phyloP scores from a whole-genome alignment of 768 basidiomycete genomes.

The Myochromella boudieri region DNA sequence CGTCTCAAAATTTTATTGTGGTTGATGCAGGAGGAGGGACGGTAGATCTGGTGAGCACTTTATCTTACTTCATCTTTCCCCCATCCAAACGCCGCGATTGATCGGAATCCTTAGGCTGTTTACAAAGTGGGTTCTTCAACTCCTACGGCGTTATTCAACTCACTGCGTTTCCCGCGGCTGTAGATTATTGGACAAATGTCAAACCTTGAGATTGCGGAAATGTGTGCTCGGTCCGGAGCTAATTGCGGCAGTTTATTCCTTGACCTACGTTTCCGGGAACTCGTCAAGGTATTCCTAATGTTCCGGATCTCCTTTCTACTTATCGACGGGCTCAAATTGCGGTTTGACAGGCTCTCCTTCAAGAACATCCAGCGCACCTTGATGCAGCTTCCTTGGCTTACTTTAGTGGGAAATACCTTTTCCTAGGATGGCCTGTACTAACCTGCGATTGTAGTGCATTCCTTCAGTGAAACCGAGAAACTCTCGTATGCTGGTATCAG shows the following conservation, averaged over 20 bases:
- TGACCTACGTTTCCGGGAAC: constrained; percentile 81
- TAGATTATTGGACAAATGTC: constrained; percentile 77
- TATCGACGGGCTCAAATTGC: constrained; percentile 1
- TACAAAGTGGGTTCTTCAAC: constrained; percentile 46
- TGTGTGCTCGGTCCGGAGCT: constrained; percentile 83
- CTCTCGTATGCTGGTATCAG: constrained; percentile 66
- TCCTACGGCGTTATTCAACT: constrained; percentile 5
- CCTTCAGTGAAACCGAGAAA: constrained; percentile 89
- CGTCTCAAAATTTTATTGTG: constrained; percentile 88
- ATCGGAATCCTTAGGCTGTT: constrained; percentile 37
- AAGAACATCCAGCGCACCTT: constrained; percentile 84
- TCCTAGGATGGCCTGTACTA: neutral
- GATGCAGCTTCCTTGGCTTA: constrained; percentile 81
- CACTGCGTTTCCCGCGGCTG: constrained; percentile 20
- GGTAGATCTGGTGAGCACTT: constrained; percentile 37
- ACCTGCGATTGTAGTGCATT: constrained; percentile 52
- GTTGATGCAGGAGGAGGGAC: constrained; percentile 90
- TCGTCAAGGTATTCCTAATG: constrained; percentile 68
- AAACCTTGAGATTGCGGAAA: constrained; percentile 88
- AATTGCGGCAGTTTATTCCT: constrained; percentile 88
- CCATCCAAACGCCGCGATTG: constrained; percentile 21
- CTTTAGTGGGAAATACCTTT: constrained; percentile 51
- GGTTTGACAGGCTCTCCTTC: constrained; percentile 59
- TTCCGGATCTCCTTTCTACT: constrained; percentile 1
- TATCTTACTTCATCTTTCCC: constrained; percentile 15